Base-by-base conservation (phyloP, 805 yeast genomes). In the Pichia phayaonensis region DNA sequence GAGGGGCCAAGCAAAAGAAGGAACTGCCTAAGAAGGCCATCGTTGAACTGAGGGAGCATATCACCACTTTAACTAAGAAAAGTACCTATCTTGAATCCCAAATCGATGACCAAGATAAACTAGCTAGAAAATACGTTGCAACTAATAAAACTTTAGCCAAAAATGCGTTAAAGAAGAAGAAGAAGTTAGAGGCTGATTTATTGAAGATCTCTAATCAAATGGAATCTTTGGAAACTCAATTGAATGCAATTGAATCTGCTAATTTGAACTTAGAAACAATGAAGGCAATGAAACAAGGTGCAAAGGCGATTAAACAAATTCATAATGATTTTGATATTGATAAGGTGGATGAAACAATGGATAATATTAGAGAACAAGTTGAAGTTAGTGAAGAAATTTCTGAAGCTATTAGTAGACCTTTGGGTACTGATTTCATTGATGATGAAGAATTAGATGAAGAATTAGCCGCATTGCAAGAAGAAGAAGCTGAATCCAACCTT, bases 281-380 rank as follows among this genome's bases (percentile, higher is more conserved):
- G 96, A 89, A 89, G 77, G 96, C 96, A 48, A 94, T 94, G 98
- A 86, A 92, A 69, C 95, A 89, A 67, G 98, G 98, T 53, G 96
- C 99, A 6, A 78, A 79, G 64, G 98, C 98, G 41, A 89, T 94
- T 96, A 90, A 90, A 66, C 86, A 85, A 62, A 92, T 94, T 62
- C 98, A 94, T 68, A 90, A 90, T 56, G 96, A 90, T 62, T 82
- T 94, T 73, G 84, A 94, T 65, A 89, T 94, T 54, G 99, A 94
- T 69, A 90, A 90, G 73, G 97, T 94, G 42, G 99, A 94, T 66
- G 86, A 84, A 60, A 92, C 97, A 10, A 92, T 94, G 98, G 99
- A 94, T 67, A 96, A 92, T 55, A 89, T 95, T 56, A 81, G 98
- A 59, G 99, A 94, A 66, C 98, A 94, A 70, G 95, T 92, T 47